Conservation (phyloP, 306 rosid genomes). For the Begonia peltatifolia region DNA sequence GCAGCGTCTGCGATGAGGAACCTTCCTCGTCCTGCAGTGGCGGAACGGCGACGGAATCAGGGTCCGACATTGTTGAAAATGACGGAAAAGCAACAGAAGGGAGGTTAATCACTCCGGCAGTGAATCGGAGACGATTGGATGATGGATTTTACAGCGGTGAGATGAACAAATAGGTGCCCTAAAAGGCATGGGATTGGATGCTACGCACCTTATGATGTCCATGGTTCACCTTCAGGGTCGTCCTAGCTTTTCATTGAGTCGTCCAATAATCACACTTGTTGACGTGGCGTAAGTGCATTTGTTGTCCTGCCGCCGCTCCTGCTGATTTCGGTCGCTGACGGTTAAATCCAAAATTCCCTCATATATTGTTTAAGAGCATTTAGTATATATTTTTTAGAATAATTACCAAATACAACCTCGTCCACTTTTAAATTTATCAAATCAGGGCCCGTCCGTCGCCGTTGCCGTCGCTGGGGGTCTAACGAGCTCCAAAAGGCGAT, state of each 20-base stretch:
- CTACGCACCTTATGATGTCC: not conserved
- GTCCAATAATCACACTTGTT: no score
- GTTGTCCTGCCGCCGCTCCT: no score
- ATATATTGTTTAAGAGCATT: no score
- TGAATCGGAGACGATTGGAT: not conserved
- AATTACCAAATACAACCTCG: no score
- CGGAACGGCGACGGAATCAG: not conserved
- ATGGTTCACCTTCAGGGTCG: not conserved
- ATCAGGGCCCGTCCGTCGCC: slow-evolving; percentile 23
- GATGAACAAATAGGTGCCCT: not conserved
- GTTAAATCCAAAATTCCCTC: no score
- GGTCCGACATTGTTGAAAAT: not conserved
- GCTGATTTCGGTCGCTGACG: no score
- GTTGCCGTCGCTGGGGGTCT: slow-evolving; percentile 16
- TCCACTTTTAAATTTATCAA: not conserved
- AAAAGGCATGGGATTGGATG: not conserved
- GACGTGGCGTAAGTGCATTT: no score
- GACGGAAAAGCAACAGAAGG: not conserved
- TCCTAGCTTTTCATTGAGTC: no score
- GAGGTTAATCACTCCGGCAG: not conserved
- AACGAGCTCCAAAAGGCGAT: slow-evolving; percentile 11
- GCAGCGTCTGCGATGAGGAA: not conserved
- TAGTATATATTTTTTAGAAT: no score
- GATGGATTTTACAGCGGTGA: not conserved
- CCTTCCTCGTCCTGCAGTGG: not conserved